Conservation (phyloP, 2,329 filamentous ascomycete genomes). For the Neofusicoccum kwambonambiense region DNA sequence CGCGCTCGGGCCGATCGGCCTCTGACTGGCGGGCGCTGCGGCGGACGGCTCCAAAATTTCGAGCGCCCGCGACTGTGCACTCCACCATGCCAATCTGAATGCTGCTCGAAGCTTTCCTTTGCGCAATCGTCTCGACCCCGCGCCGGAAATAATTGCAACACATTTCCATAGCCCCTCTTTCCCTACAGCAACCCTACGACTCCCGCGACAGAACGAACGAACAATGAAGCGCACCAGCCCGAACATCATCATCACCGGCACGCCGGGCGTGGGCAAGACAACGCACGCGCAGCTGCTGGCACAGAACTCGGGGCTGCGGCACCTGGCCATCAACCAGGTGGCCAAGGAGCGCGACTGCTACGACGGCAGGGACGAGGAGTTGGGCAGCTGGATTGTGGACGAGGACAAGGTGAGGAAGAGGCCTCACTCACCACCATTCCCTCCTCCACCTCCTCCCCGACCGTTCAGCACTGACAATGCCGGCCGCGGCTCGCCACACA, state of each 20-base stretch:
- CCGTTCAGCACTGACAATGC: no score
- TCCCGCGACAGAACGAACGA: neutral
- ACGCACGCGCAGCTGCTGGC: conserved; percentile 84
- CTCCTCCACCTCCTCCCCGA: no score
- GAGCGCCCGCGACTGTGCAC: neutral
- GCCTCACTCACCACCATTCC: neutral
- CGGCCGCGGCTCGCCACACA: conserved; percentile 31
- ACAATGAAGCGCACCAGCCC: conserved; percentile 49
- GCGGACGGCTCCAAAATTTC: conserved; percentile 7
- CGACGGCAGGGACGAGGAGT: conserved; percentile 83
- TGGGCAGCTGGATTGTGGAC: conserved; percentile 88
- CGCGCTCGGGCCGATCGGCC: neutral
- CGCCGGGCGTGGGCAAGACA: conserved; percentile 93
- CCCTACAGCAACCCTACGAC: no score
- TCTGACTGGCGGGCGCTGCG: no score
- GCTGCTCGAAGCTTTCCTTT: neutral
- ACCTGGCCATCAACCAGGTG: conserved; percentile 85
- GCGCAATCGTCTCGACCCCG: neutral
- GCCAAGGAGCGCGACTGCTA: conserved; percentile 87
- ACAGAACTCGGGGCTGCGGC: conserved; percentile 69
- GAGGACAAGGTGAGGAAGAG: conserved; percentile 74
- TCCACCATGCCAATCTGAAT: neutral
- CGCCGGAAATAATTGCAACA: neutral
- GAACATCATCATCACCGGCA: conserved; percentile 94
- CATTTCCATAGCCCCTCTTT: neutral